Conservation (phyloP, 2,329 filamentous ascomycete genomes). For the Magnaporthiopsis incrustans region DNA sequence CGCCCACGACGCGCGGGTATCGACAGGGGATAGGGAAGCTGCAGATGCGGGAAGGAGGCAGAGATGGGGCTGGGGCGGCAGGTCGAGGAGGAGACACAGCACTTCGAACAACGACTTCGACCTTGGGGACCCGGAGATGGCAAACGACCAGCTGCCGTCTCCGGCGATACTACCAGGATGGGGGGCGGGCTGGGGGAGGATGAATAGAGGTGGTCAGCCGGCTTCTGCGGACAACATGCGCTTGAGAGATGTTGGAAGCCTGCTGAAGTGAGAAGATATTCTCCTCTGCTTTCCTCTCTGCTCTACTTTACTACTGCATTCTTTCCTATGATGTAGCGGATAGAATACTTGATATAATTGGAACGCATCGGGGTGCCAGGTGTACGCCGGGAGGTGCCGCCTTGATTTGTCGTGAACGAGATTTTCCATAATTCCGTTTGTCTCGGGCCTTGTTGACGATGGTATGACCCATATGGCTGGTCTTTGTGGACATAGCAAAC, state of each 20-base stretch:
- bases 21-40: constrained; percentile 1
- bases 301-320: not conserved
- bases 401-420: too few species aligned
- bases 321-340: too few species aligned
- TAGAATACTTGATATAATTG: too few species aligned
- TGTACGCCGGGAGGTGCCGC: too few species aligned
- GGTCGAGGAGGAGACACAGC: constrained; percentile 15
- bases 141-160: constrained; percentile 10
- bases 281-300: too few species aligned
- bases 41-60: constrained; percentile 9
- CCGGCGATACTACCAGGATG: constrained; percentile 24
- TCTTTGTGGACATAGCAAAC: too few species aligned
- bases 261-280: constrained; percentile 17
- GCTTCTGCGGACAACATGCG: constrained; percentile 25
- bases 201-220: constrained; percentile 23
- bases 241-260: constrained; percentile 28
- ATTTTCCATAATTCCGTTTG: too few species aligned
- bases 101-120: constrained; percentile 11
- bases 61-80: constrained; percentile 9
- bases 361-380: too few species aligned
- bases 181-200: constrained; percentile 31
- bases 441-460: too few species aligned
- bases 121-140: constrained; percentile 9
- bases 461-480: too few species aligned
- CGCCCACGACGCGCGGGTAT: not conserved